These are phyloP conservation scores for Diaporthe aspalathi DNA, from an alignment of 2,329 filamentous ascomycete species.

Conservation along the genomic window DNA sequence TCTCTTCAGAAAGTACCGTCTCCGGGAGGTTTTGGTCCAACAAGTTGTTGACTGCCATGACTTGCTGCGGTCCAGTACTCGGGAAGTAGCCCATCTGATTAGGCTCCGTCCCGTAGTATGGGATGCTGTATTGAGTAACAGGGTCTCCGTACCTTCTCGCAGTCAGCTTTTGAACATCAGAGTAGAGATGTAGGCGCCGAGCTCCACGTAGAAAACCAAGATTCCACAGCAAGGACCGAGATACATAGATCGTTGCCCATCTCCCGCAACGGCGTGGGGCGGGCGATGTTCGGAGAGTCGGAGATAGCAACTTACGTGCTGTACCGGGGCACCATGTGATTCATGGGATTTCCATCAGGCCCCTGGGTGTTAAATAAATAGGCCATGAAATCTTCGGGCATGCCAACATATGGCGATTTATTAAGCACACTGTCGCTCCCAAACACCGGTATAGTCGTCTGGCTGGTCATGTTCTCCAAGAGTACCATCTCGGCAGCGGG, in stretches of 20 bases:
- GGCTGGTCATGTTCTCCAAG: conserved; percentile 71
- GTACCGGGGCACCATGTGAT: conserved; percentile 59
- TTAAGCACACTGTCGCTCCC: conserved; percentile 81
- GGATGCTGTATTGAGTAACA: conserved; percentile 58
- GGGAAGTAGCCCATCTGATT: conserved; percentile 66
- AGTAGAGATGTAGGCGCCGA: neutral
- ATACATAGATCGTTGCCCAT: no score
- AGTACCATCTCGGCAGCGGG: conserved; percentile 67
- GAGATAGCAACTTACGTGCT: conserved; percentile 57
- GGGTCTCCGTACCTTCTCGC: conserved; percentile 63
- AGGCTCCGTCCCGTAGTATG: conserved; percentile 62
- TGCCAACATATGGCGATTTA: conserved; percentile 84
- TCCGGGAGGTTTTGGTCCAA: conserved; percentile 84
- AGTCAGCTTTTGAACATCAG: conserved; percentile 42
- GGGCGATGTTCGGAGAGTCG: no score
- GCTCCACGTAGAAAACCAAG: neutral
- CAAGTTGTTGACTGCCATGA: conserved; percentile 90
- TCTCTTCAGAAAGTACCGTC: conserved; percentile 85
- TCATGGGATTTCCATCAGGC: conserved; percentile 64
- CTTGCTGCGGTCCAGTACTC: conserved; percentile 72
- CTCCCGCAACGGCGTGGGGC: neutral
- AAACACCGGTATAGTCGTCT: conserved; percentile 85
- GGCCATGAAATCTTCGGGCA: conserved; percentile 88
- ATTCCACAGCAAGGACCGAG: neutral
- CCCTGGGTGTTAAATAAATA: conserved; percentile 82